Evolutionary conservation across 2,329 filamentous ascomycete genomes (phyloP).

Genomic region (Verticillium zaregamsianum): DNA sequence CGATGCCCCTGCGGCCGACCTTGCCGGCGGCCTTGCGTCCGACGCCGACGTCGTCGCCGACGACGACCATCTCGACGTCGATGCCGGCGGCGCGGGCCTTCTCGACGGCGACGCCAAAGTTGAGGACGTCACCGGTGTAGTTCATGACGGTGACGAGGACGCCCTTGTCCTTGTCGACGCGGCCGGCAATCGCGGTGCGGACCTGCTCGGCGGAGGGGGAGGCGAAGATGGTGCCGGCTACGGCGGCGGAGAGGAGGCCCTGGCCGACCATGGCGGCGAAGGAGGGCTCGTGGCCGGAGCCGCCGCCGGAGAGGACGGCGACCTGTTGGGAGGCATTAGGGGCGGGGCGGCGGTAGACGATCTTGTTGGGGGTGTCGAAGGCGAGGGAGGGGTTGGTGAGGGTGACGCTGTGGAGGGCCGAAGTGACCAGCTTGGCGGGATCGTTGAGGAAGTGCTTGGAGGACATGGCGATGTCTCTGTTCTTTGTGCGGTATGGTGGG

Average conservation of each 20-base stretch:
- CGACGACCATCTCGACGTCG: conserved; percentile 62
- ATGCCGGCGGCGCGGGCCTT: conserved; percentile 59
- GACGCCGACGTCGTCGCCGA: conserved; percentile 89
- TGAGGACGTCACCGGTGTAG: conserved; percentile 22
- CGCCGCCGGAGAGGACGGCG: conserved; percentile 82
- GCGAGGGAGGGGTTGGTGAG: conserved; percentile 80
- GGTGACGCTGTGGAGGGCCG: conserved; percentile 72
- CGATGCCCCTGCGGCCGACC: conserved; percentile 85
- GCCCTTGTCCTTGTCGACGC: conserved; percentile 69
- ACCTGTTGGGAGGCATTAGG: conserved; percentile 54
- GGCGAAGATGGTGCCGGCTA: conserved; percentile 84
- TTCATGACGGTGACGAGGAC: conserved; percentile 40
- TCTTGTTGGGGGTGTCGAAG: conserved; percentile 75
- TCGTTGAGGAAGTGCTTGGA: conserved; percentile 88
- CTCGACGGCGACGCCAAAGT: conserved; percentile 59
- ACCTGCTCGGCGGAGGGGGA: conserved; percentile 80
- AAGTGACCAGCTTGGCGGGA: conserved; percentile 70
- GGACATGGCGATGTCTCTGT: conserved; percentile 35
- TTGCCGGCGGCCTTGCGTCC: conserved; percentile 81
- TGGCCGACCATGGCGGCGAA: conserved; percentile 82
- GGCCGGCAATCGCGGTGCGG: conserved; percentile 66
- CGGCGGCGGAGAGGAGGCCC: conserved; percentile 75
- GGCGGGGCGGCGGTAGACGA: conserved; percentile 68
- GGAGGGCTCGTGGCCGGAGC: conserved; percentile 84
- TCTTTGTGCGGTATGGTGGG: too few relatives aligned